A percentile compares a stretch with the other conserved stretches of the same genome.
These are phyloP conservation scores for Yamadazyma phyllophila DNA, from an alignment of 805 yeast genomes.

Conservation along the genomic window DNA sequence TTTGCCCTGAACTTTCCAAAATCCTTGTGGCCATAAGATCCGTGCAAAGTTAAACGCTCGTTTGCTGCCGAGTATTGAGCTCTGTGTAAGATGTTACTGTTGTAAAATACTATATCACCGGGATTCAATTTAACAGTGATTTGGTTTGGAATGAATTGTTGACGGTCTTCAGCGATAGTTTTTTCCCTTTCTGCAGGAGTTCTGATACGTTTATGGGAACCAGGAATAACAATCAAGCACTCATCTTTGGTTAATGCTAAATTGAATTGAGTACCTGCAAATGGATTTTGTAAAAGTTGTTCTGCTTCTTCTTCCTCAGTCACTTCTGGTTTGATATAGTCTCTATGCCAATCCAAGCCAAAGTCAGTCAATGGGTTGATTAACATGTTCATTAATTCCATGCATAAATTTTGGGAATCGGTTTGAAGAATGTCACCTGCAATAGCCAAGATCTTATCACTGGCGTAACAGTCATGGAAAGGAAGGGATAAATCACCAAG, in stretches of 20 bases:
- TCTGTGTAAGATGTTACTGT: conserved; percentile 49
- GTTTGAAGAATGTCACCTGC: conserved; percentile 46
- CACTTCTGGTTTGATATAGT: conserved; percentile 47
- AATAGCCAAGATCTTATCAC: conserved; percentile 35
- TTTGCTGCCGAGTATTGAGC: conserved; percentile 39
- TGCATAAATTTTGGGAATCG: conserved; percentile 29
- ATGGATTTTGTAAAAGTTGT: conserved; percentile 36
- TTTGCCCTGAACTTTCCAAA: conserved; percentile 44
- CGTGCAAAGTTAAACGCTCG: conserved; percentile 47
- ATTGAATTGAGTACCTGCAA: conserved; percentile 51
- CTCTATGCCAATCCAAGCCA: conserved; percentile 55
- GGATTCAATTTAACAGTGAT: conserved; percentile 42
- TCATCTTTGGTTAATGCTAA: conserved; percentile 46
- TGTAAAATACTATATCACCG: conserved; percentile 51
- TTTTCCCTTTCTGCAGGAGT: conserved; percentile 44
- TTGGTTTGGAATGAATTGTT: conserved; percentile 38
- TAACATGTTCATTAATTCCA: conserved; percentile 53
- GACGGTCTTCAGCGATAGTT: conserved; percentile 31
- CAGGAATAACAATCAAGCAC: conserved; percentile 49
- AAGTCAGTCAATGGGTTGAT: conserved; percentile 52
- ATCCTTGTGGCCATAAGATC: conserved; percentile 46
- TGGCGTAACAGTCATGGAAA: conserved; percentile 41
- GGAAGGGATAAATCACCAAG: conserved; percentile 33
- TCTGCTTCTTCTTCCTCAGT: conserved; percentile 43
- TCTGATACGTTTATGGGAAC: conserved; percentile 45